Evolutionary conservation across 2,329 filamentous ascomycete genomes (phyloP).

Genomic region (Aplosporella prunicola): DNA sequence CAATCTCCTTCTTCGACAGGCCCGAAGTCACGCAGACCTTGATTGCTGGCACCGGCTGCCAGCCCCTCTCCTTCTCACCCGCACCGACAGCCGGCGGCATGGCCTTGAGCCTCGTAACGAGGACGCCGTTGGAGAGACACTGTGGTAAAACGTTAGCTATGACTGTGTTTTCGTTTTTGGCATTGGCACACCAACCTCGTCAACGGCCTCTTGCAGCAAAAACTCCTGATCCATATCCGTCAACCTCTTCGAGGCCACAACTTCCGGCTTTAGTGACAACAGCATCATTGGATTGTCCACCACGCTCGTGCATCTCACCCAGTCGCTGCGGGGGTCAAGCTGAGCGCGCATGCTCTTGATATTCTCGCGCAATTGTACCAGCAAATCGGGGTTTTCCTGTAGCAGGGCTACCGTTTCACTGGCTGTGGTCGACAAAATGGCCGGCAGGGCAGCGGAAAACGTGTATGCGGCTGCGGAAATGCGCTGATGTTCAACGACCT

Average conservation of each 20-base stretch:
- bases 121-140: constrained; percentile 76
- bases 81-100: constrained; percentile 53
- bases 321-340: constrained; percentile 86
- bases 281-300: constrained; percentile 82
- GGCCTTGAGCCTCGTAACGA: constrained; percentile 79
- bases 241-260: constrained; percentile 61
- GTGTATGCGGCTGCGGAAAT: constrained; percentile 89
- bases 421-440: constrained; percentile 88
- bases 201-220: constrained; percentile 82
- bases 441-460: constrained; percentile 88
- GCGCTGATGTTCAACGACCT: constrained; percentile 93
- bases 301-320: constrained; percentile 73
- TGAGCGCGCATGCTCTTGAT: constrained; percentile 77
- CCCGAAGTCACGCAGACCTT: constrained; percentile 87
- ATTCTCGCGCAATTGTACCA: constrained; percentile 72
- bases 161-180: constrained; percentile 11
- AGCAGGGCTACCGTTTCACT: constrained; percentile 82
- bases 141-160: constrained; percentile 29
- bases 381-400: constrained; percentile 75
- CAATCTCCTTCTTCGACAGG: constrained; percentile 85
- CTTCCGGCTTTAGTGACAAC: constrained; percentile 71
- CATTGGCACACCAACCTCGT: constrained; percentile 61
- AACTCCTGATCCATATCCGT: constrained; percentile 70
- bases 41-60: constrained; percentile 67
- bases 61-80: constrained; percentile 54